Base-by-base conservation (phyloP, 75 land plant genomes). In the Cryptomeria japonica region DNA sequence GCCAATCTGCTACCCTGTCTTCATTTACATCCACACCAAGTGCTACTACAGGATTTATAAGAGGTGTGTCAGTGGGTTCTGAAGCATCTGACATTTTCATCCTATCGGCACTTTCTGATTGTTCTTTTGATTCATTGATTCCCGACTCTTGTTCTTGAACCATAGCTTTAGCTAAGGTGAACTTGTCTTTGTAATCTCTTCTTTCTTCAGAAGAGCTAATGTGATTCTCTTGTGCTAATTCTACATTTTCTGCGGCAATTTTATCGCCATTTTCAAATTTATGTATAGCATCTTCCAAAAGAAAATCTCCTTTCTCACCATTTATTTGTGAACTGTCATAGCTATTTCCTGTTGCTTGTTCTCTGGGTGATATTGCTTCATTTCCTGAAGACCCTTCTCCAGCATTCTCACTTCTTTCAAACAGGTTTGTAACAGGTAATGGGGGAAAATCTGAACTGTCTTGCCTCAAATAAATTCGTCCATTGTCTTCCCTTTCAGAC, bases 1-100 rank as follows among this genome's bases (percentile, higher is more conserved):
- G 94, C 98, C 98, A 96, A 85, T 96, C 98, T 51, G 98, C 90
- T 13, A 94, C 93, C 70, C 94, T 91, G 25, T 93, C 98, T 64
- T 91, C 96, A 89, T 85, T 88, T 14, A 37, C 91, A 87, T 70
- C 76, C 78, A 76, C 87, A 51, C 86, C 85, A 46, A 86, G 85
- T 64, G 92, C 88, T 80, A 83, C 58, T 39, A 87, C 87, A 85
- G 91, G 84, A 85, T 90, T 87, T 18, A 41, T 51, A n/a, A 38
- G 34, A 42, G 84, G 31, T 47, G 77, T 84, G 38, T 85, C 64
- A 37, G 68, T 47, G 31, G 32, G 25, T 80, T 90, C 90, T 41
- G 90, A 90, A 78, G 51, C 88, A 91, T 91, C 91, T 75, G 92
- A 91, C 70, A 94, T 94, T 86, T 90, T 88, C 34, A 91, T 79